Evolutionary conservation across 1,139 yeast genomes (phyloP).

Genomic region (Hemisphaericaspora xylanilytica): DNA sequence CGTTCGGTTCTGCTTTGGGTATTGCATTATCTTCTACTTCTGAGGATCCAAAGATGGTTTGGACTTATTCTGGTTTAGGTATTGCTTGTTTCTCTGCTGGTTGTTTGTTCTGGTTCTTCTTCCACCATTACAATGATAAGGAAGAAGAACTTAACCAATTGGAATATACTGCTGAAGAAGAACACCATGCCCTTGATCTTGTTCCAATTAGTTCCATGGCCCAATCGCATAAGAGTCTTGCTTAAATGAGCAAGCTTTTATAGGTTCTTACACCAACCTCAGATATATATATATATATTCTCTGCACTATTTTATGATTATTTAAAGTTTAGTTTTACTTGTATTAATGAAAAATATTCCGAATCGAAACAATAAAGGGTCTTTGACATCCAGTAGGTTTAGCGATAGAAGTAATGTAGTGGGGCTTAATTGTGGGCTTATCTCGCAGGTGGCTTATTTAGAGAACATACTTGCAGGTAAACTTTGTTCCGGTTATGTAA

Average conservation of each 20-base stretch:
- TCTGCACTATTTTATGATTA: neutral
- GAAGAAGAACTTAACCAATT: conserved; percentile 61
- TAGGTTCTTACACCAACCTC: no score
- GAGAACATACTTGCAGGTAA: no score
- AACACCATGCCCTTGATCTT: conserved; percentile 9
- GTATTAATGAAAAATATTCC: no score
- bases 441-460: no score
- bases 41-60: conserved; percentile 61
- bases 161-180: conserved; percentile 32
- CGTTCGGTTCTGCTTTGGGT: conserved; percentile 70
- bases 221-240: conserved; percentile 14
- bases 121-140: conserved; percentile 51
- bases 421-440: no score
- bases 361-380: no score
- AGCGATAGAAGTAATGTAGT: no score
- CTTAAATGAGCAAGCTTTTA: conserved; percentile 6
- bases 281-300: no score
- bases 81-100: conserved; percentile 59
- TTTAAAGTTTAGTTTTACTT: neutral
- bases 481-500: no score
- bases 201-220: conserved; percentile 24
- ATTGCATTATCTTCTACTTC: conserved; percentile 66
- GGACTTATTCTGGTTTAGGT: conserved; percentile 67
- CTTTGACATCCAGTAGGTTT: no score
- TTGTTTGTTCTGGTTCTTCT: conserved; percentile 55